These are phyloP conservation scores for Apiospora hydei DNA, from an alignment of 2,329 filamentous ascomycete genomes.

Conservation along the genomic window DNA sequence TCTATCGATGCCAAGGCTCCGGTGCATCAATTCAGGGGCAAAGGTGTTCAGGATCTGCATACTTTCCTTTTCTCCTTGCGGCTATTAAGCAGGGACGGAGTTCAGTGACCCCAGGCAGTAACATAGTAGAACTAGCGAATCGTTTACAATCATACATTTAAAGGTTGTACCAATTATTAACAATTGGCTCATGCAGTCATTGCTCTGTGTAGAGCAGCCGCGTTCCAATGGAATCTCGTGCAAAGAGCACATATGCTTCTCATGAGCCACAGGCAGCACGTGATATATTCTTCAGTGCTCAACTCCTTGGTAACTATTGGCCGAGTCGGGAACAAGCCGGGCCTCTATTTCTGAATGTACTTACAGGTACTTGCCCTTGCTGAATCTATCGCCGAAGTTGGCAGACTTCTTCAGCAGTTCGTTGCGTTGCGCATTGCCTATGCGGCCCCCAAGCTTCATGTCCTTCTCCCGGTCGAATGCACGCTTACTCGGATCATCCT, in stretches of 20 bases:
- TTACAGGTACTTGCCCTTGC: slow-evolving; percentile 73
- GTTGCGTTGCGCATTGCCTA: slow-evolving; percentile 75
- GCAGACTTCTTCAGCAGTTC: slow-evolving; percentile 82
- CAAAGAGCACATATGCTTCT: neutral
- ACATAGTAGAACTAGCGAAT: slow-evolving; percentile 19
- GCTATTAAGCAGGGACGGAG: slow-evolving; percentile 13
- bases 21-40: slow-evolving; percentile 17
- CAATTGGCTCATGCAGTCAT: neutral
- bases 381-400: slow-evolving; percentile 83
- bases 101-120: slow-evolving; percentile 15
- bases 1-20: slow-evolving; percentile 12
- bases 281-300: neutral
- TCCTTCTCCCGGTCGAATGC: slow-evolving; percentile 94
- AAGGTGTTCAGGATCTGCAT: slow-evolving; percentile 17
- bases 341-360: neutral
- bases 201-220: neutral
- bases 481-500: slow-evolving; percentile 90
- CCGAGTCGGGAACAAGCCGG: too few relatives aligned
- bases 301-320: neutral
- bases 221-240: neutral
- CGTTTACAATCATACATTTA: slow-evolving; percentile 3
- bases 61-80: slow-evolving; percentile 17
- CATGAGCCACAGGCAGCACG: neutral
- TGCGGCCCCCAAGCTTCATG: slow-evolving; percentile 77
- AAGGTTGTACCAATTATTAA: neutral